phyloP scores from a whole-genome alignment of 345 rosid species.

The Microcos paniculata region DNA sequence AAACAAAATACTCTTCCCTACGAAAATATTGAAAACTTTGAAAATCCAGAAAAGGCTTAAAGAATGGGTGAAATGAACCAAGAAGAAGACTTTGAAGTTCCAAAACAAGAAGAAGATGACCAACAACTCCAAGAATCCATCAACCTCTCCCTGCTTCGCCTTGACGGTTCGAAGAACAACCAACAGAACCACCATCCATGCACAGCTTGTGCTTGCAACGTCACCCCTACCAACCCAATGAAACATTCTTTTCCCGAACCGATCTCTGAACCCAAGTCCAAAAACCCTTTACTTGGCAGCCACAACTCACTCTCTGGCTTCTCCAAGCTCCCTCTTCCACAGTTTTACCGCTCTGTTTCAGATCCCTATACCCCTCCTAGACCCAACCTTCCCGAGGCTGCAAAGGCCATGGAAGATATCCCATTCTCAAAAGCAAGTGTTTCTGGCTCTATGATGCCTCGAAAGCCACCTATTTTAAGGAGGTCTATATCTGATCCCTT shows the following conservation, averaged over 20 bases:
- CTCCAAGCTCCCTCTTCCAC: constrained; percentile 26
- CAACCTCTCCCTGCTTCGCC: constrained; percentile 7
- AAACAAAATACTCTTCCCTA: neutral
- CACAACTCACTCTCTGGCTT: constrained; percentile 22
- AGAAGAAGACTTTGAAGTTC: neutral
- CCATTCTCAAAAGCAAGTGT: constrained; percentile 11
- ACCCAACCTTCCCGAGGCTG: constrained; percentile 13
- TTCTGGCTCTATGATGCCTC: constrained; percentile 23
- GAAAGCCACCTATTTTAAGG: constrained; percentile 22
- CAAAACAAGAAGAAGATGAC: constrained; percentile 3
- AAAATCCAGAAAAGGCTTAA: neutral
- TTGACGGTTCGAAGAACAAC: neutral
- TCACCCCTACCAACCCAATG: neutral
- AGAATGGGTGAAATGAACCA: neutral
- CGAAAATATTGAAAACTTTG: neutral
- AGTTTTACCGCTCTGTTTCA: constrained; percentile 17
- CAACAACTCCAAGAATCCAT: constrained; percentile 1
- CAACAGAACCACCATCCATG: neutral
- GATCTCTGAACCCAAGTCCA: neutral
- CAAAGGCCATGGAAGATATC: constrained; percentile 4
- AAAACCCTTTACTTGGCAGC: constrained; percentile 19
- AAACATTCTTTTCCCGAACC: constrained; percentile 23
- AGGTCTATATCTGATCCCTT: constrained; percentile 35
- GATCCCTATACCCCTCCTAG: constrained; percentile 9
- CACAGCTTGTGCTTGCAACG: constrained; percentile 14